Evolutionary conservation across 2,329 filamentous ascomycete genomes (phyloP).

Genomic region (Aureobasidium sp.): DNA sequence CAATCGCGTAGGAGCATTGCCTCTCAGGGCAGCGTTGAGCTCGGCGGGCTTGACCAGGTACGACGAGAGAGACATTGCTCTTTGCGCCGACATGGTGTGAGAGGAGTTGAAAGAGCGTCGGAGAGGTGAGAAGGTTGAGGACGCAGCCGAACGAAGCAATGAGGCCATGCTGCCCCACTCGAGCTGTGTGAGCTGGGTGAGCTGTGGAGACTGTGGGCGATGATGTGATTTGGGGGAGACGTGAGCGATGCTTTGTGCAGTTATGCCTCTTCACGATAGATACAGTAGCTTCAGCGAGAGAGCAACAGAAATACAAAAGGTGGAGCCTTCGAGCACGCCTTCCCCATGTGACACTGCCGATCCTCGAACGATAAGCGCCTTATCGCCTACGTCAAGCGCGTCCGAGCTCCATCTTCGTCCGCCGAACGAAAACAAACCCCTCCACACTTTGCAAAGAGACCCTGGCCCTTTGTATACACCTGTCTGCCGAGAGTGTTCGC

Average conservation of each 20-base stretch:
- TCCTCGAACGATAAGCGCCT: neutral
- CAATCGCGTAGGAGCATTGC: slow-evolving; percentile 71
- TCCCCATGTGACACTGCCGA: neutral
- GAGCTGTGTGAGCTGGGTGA: neutral
- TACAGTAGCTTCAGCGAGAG: neutral
- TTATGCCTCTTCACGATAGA: neutral
- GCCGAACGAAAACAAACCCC: neutral
- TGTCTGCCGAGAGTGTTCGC: no score
- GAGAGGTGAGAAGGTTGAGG: slow-evolving; percentile 2
- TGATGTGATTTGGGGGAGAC: neutral
- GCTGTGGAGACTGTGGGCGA: neutral
- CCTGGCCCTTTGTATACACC: neutral
- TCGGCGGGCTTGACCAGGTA: slow-evolving; percentile 84
- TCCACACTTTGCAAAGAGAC: neutral
- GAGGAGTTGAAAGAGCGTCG: neutral
- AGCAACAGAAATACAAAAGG: neutral
- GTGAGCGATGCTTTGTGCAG: neutral
- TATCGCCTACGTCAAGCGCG: slow-evolving; percentile 1
- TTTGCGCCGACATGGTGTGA: slow-evolving; percentile 1
- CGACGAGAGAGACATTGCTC: slow-evolving; percentile 52
- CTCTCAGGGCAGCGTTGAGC: slow-evolving; percentile 71
- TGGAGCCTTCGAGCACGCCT: slow-evolving; percentile 2
- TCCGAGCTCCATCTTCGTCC: neutral
- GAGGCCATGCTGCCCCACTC: slow-evolving; percentile 9
- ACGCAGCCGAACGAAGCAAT: neutral